Evolutionary conservation across 768 basidiomycete species (phyloP).

Genomic region (Lyophyllum atratum): DNA sequence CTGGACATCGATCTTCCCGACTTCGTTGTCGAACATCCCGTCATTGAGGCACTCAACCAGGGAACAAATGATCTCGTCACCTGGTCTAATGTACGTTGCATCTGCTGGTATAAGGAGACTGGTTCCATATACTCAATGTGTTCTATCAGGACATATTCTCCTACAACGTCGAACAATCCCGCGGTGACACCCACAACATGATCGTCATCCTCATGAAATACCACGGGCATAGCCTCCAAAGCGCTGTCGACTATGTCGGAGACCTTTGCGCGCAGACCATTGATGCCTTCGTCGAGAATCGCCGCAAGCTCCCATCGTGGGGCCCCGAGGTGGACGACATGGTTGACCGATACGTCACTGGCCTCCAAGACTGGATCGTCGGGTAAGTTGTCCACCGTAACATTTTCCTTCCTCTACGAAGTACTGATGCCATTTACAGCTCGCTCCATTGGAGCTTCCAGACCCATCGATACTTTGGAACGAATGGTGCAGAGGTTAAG

Average conservation of each 20-base stretch:
- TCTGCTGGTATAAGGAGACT: background rate
- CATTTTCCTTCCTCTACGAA: background rate
- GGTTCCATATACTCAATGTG: background rate
- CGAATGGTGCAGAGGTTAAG: conserved; percentile 55
- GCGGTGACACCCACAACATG: conserved; percentile 72
- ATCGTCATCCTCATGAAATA: conserved; percentile 68
- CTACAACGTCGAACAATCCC: conserved; percentile 74
- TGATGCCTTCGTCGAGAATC: conserved; percentile 50
- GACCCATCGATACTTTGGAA: conserved; percentile 69
- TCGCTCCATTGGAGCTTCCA: conserved; percentile 74
- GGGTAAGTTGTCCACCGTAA: conserved; percentile 39
- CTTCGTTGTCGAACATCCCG: conserved; percentile 65
- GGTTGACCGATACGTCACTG: conserved; percentile 58
- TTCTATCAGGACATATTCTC: conserved; percentile 66
- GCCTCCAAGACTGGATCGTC: conserved; percentile 72
- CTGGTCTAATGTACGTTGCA: conserved; percentile 73
- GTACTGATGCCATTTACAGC: conserved; percentile 23
- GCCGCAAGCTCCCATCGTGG: conserved; percentile 59
- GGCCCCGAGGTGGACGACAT: conserved; percentile 58
- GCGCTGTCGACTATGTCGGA: conserved; percentile 66
- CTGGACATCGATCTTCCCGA: conserved; percentile 72
- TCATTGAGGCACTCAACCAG: conserved; percentile 61
- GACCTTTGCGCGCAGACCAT: conserved; percentile 59
- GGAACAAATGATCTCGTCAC: conserved; percentile 77
- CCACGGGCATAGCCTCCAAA: conserved; percentile 57